phyloP scores from a whole-genome alignment of 1,284 basidiomycete genomes.

The Trametes versicolor region DNA sequence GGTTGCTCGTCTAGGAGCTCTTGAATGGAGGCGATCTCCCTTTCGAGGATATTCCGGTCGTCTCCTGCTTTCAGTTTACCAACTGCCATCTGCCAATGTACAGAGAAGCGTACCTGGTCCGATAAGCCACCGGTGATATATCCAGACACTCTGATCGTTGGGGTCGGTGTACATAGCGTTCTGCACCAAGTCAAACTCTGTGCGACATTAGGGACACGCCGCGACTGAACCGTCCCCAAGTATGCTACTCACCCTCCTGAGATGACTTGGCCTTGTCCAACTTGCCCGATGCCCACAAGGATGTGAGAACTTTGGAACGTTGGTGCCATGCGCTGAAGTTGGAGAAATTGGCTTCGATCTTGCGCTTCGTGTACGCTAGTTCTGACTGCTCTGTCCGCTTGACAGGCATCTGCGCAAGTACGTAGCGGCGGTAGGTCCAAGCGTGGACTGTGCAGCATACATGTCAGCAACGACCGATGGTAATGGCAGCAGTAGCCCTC shows the following conservation, averaged over 20 bases:
- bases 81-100: background rate
- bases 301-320: constrained; percentile 83
- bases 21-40: constrained; percentile 86
- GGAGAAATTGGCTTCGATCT: constrained; percentile 95
- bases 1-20: constrained; percentile 93
- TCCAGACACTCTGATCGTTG: constrained; percentile 96
- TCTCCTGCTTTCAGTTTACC: constrained; percentile 49
- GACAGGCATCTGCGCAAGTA: constrained; percentile 76
- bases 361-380: constrained; percentile 84
- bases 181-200: constrained; percentile 92
- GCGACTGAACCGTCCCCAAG: no score
- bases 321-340: constrained; percentile 99
- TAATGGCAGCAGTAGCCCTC: constrained; percentile 43
- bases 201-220: background rate
- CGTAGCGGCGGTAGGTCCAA: constrained; percentile 91
- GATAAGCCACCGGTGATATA: constrained; percentile 97
- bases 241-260: constrained; percentile 65
- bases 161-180: constrained; percentile 99
- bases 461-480: background rate
- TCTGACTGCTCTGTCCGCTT: constrained; percentile 66
- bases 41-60: constrained; percentile 63
- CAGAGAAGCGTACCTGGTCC: constrained; percentile 65
- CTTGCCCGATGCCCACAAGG: constrained; percentile 71
- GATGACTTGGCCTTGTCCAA: constrained; percentile 62
- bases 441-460: constrained; percentile 77